Base-by-base conservation (phyloP, 768 basidiomycete genomes). In the Rhizopogon roseolus region DNA sequence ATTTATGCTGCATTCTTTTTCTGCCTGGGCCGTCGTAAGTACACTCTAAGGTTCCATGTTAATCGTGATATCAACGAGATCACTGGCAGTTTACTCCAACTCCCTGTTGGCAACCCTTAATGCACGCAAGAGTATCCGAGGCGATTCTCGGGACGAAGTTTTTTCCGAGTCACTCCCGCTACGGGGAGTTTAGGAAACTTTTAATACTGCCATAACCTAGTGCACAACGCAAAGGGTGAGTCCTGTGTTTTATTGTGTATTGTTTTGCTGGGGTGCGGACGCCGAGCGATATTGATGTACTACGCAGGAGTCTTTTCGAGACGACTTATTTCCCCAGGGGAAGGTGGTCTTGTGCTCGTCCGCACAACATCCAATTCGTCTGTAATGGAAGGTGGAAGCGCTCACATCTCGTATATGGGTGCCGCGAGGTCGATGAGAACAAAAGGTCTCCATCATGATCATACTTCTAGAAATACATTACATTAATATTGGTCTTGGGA, bases 1-100 rank as follows among this genome's bases (percentile, higher is more conserved):
- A 63, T 82, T 50, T 85, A 84, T 54, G 78, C 82, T 43, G 65
- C 73, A 1, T 85, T 84, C 65, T 82, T 76, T 60, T 81, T 81
- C 60, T 79, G 76, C 61, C 74, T 81, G 25, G 80, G 80, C 22
- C 73, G 80, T 37, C 66, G 80, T 81, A 58, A 60, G 79, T 73
- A n/a, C 19, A 17, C n/a, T 52, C 2, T 39, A 27, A 9, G n/a
- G n/a, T n/a, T n/a, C n/a, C n/a, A 9, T 52, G 4, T 3, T 32
- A 4, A 37, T 36, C 19, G 9, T 7, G 39, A 25, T 13, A 13
- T 43, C 41, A 58, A 32, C 48, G 44, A 28, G 11, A 22, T 59
- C 34, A 29, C 32, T 34, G 14, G 5, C 22, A 81, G 78, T 80
- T 0, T 80, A 81, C 60, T 75, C 76, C n/a, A 81, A 81, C 62